Percentiles rank a stretch among this genome's conserved stretches.
Conservation (phyloP, 129 eudicot genomes). For the Tanacetum coccineum region DNA sequence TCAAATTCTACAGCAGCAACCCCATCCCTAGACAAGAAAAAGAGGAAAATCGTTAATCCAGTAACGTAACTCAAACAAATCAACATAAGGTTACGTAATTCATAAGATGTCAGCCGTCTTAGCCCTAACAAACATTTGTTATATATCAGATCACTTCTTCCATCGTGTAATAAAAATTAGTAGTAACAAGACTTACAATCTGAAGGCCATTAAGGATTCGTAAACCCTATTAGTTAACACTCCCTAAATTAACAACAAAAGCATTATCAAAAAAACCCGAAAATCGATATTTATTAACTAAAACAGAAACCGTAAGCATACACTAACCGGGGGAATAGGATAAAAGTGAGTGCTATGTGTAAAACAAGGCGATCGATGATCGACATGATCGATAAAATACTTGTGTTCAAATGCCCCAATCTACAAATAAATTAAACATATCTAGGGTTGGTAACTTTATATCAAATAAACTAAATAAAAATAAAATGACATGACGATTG, state of each 20-base stretch:
- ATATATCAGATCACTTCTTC: not conserved
- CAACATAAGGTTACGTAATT: too few species aligned
- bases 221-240: too few species aligned
- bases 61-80: not conserved
- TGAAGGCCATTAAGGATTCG: not conserved
- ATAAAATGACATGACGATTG: too few species aligned
- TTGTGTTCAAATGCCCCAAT: constrained; percentile 59
- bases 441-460: too few species aligned
- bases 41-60: not conserved
- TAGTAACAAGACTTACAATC: constrained; percentile 21
- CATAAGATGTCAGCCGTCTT: not conserved
- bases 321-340: not conserved
- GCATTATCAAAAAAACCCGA: too few species aligned
- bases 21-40: constrained; percentile 46
- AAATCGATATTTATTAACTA: too few species aligned
- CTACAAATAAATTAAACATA: constrained; percentile 29
- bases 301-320: not conserved
- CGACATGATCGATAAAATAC: constrained; percentile 36
- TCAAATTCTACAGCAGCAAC: constrained; percentile 77
- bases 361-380: constrained; percentile 27
- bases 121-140: not conserved
- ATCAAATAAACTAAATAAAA: too few species aligned
- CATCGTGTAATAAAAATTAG: not conserved
- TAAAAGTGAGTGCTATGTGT: constrained; percentile 35
- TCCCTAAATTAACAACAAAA: too few species aligned